These are phyloP conservation scores for Solanum piurae DNA, from an alignment of 257 asterid species.

Conservation along the genomic window DNA sequence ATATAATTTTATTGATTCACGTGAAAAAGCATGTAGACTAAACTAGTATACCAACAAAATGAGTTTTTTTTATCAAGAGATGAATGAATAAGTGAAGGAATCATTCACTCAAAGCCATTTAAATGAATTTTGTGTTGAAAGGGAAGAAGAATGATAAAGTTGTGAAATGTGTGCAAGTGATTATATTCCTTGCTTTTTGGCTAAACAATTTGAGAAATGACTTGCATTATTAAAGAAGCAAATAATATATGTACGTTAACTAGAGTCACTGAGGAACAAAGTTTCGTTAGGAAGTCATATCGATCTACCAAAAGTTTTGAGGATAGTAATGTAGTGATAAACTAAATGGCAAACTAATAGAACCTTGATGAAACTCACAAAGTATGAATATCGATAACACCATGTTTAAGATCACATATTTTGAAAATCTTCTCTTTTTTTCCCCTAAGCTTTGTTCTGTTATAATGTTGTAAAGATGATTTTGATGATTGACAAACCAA, in stretches of 20 bases:
- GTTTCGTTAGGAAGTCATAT: not conserved
- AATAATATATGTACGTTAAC: not conserved
- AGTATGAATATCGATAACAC: not conserved
- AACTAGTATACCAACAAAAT: not conserved
- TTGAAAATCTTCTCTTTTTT: not conserved
- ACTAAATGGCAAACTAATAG: not conserved
- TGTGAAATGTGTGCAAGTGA: not conserved
- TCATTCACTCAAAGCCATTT: not conserved
- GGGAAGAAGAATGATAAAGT: not conserved
- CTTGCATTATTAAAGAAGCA: not conserved
- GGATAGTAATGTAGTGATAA: not conserved
- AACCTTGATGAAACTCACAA: not conserved
- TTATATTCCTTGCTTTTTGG: not conserved
- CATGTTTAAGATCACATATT: not conserved
- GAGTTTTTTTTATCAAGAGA: not conserved
- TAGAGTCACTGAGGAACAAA: not conserved
- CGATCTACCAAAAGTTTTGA: not conserved
- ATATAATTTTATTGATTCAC: too few species aligned
- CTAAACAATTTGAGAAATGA: not conserved
- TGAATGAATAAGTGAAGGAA: not conserved
- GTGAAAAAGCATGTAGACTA: too few species aligned
- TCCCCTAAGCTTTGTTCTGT: not conserved
- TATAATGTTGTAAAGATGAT: not conserved
- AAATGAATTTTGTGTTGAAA: not conserved
- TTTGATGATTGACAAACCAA: too few species aligned